Evolutionary conservation across 2,329 filamentous ascomycete genomes (phyloP).

Genomic region (Sporothrix protearum): DNA sequence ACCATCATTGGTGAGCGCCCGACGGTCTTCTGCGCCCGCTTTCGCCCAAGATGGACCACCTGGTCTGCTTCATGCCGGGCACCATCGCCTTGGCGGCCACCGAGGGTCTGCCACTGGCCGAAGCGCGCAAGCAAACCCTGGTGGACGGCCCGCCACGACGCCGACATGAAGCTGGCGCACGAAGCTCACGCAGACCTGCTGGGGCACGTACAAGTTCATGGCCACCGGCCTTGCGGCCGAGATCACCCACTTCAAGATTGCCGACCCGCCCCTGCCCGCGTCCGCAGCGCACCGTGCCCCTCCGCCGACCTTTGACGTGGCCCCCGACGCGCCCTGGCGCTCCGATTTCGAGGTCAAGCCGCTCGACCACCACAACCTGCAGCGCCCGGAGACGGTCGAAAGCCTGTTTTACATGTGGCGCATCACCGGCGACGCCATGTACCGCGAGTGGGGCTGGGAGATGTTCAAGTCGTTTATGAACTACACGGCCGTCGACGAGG

Average conservation of each 20-base stretch:
- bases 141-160: slow-evolving; percentile 78
- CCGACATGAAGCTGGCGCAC: slow-evolving; percentile 79
- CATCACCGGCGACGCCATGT: slow-evolving; percentile 84
- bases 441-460: slow-evolving; percentile 96
- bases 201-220: slow-evolving; percentile 93
- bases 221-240: slow-evolving; percentile 89
- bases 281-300: slow-evolving; percentile 49
- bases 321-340: slow-evolving; percentile 62
- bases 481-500: slow-evolving; percentile 73
- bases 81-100: slow-evolving; percentile 90
- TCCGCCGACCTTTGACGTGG: slow-evolving; percentile 49
- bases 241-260: slow-evolving; percentile 85
- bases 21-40: slow-evolving; percentile 63
- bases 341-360: slow-evolving; percentile 74
- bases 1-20: slow-evolving; percentile 90
- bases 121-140: slow-evolving; percentile 67
- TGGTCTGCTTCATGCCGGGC: slow-evolving; percentile 96
- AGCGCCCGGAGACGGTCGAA: slow-evolving; percentile 95
- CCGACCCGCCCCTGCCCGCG: slow-evolving; percentile 62
- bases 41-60: slow-evolving; percentile 92
- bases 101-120: slow-evolving; percentile 67
- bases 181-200: slow-evolving; percentile 98
- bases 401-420: slow-evolving; percentile 98
- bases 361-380: slow-evolving; percentile 88
- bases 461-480: slow-evolving; percentile 94